A percentile compares a stretch with the other conserved stretches of the same genome.
Evolutionary conservation across 2,329 filamentous ascomycete genomes (phyloP).

Genomic region (Alternaria novae-zelandiae): DNA sequence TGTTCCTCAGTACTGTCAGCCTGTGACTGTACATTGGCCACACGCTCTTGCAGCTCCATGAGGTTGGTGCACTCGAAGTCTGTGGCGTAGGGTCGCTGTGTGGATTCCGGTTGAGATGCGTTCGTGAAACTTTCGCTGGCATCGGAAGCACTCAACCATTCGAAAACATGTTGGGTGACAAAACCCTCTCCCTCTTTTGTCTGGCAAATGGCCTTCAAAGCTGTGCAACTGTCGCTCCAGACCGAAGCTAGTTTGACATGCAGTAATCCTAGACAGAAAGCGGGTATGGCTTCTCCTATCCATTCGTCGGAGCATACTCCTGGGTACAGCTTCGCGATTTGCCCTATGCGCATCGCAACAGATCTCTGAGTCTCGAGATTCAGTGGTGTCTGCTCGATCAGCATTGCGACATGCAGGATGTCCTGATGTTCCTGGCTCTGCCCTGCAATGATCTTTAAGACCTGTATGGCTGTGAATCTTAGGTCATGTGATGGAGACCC

Average conservation of each 20-base stretch:
- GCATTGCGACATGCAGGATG: slow-evolving; percentile 69
- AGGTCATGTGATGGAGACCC: slow-evolving; percentile 76
- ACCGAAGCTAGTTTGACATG: slow-evolving; percentile 83
- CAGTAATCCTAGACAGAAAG: slow-evolving; percentile 87
- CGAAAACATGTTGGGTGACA: slow-evolving; percentile 74
- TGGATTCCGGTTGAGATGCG: slow-evolving; percentile 10
- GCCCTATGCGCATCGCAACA: slow-evolving; percentile 85
- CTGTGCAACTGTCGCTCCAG: slow-evolving; percentile 82
- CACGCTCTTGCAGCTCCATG: slow-evolving; percentile 53
- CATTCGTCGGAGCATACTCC: slow-evolving; percentile 65
- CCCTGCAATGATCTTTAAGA: slow-evolving; percentile 67
- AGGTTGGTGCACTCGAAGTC: slow-evolving; percentile 88
- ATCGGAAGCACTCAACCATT: slow-evolving; percentile 66
- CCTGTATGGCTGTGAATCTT: slow-evolving; percentile 73
- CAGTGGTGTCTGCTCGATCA: slow-evolving; percentile 81
- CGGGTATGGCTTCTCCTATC: slow-evolving; percentile 74
- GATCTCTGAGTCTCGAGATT: slow-evolving; percentile 76
- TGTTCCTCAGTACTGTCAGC: slow-evolving; percentile 51
- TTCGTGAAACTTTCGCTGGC: slow-evolving; percentile 10
- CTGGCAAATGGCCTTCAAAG: slow-evolving; percentile 76
- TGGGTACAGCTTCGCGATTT: slow-evolving; percentile 71
- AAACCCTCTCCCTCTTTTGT: slow-evolving; percentile 73
- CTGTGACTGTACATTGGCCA: slow-evolving; percentile 21
- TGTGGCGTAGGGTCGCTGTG: slow-evolving; percentile 55
- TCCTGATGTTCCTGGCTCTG: slow-evolving; percentile 59